phyloP scores from a whole-genome alignment of 257 asterid genomes.

The Penstemon barbatus region DNA sequence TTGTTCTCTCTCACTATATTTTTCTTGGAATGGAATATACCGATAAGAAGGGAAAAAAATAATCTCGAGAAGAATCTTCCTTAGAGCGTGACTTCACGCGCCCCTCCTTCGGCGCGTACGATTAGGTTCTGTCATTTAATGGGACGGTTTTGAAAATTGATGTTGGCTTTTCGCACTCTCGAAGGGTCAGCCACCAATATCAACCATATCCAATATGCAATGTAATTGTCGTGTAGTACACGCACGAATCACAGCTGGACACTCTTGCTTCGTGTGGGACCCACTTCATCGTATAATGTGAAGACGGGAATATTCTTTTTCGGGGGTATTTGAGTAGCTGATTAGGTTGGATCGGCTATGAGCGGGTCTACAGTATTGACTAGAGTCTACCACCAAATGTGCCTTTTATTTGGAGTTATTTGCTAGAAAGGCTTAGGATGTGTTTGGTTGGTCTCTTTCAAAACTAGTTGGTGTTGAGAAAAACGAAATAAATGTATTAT shows the following conservation, averaged over 20 bases:
- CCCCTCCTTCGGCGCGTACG: conserved; percentile 17
- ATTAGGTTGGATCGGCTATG: not conserved
- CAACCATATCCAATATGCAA: not conserved
- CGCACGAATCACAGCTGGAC: conserved; percentile 1
- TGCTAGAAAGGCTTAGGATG: too few species aligned
- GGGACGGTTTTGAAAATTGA: conserved; percentile 5
- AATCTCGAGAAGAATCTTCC: conserved; percentile 36
- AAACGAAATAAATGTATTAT: too few species aligned
- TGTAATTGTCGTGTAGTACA: not conserved
- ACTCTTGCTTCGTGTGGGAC: not conserved
- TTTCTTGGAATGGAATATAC: conserved; percentile 30
- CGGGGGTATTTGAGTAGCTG: not conserved
- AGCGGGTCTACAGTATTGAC: not conserved
- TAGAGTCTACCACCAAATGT: conserved; percentile 5
- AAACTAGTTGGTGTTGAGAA: too few species aligned
- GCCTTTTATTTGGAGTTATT: too few species aligned
- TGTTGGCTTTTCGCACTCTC: conserved; percentile 27
- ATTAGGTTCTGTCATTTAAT: conserved; percentile 13
- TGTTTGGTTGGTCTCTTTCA: too few species aligned
- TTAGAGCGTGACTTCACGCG: conserved; percentile 21
- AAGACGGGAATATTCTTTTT: conserved; percentile 21
- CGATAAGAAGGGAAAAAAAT: not conserved
- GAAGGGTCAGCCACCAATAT: conserved; percentile 22
- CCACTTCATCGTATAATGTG: not conserved
- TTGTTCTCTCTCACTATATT: not conserved